Evolutionary conservation across 345 rosid species (phyloP).

Genomic region (Eucalyptus fibrosa): DNA sequence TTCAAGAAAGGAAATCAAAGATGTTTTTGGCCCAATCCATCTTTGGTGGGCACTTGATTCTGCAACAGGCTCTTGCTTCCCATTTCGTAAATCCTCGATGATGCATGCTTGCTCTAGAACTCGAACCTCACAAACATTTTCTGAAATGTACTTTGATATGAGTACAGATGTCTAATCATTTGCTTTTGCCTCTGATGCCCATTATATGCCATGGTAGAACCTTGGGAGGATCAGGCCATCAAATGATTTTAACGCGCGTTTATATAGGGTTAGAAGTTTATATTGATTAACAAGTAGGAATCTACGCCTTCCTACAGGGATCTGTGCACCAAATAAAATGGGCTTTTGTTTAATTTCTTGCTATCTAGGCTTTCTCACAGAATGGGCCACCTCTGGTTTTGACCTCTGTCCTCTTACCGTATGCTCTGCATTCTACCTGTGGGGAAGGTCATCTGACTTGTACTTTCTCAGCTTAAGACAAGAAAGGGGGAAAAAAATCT

Average conservation of each 20-base stretch:
- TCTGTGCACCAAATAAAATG: neutral
- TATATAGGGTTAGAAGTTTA: neutral
- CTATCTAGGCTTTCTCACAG: neutral
- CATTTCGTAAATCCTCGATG: neutral
- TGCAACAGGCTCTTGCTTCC: neutral
- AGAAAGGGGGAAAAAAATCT: neutral
- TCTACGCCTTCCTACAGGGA: neutral
- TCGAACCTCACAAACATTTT: neutral
- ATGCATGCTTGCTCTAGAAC: neutral
- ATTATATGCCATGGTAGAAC: too few relatives aligned
- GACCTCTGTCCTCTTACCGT: neutral
- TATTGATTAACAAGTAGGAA: neutral
- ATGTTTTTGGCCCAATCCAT: constrained; percentile 22
- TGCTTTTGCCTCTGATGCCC: too few relatives aligned
- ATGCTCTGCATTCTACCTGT: neutral
- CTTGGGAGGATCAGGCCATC: too few relatives aligned
- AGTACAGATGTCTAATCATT: neutral
- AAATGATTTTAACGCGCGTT: too few relatives aligned
- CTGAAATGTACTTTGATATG: neutral
- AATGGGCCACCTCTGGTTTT: neutral
- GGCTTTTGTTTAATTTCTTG: neutral
- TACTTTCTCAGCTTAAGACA: neutral
- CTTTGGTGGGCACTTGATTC: constrained; percentile 32
- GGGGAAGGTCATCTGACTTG: neutral
- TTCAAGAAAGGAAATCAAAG: constrained; percentile 34